phyloP scores from a whole-genome alignment of 208 protist species.

The Trypanosoma rangeli region DNA sequence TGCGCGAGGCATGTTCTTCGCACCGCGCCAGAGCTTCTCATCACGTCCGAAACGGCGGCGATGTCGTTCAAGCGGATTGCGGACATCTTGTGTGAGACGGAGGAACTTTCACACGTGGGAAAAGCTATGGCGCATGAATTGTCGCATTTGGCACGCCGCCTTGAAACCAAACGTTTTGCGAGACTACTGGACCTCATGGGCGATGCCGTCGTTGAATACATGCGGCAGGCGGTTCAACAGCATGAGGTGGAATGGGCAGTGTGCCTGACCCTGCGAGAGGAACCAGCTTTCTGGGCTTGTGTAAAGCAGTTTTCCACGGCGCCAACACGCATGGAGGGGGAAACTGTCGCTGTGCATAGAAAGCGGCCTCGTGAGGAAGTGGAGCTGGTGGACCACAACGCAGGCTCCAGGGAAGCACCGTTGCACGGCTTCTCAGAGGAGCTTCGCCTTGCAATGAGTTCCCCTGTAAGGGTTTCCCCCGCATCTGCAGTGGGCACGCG shows the following conservation, averaged over 20 bases:
- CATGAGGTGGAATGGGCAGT: conserved; percentile 4
- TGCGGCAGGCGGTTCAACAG: conserved; percentile 26
- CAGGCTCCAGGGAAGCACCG: not conserved
- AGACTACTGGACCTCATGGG: conserved; percentile 44
- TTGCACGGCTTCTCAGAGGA: conserved; percentile 13
- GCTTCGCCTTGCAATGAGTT: conserved; percentile 8
- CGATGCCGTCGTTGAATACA: conserved; percentile 44
- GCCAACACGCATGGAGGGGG: not conserved
- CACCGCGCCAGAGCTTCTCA: conserved; percentile 42
- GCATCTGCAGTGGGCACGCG: not conserved
- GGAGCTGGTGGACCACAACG: not conserved
- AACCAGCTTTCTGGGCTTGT: conserved; percentile 16
- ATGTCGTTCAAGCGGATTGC: conserved; percentile 39
- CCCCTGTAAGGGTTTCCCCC: not conserved
- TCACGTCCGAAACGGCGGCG: conserved; percentile 27
- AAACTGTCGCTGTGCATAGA: not conserved
- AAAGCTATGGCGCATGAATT: conserved; percentile 21
- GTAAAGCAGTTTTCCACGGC: conserved; percentile 8
- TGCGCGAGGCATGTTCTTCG: conserved; percentile 48
- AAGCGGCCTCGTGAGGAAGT: not conserved
- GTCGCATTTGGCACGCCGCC: conserved; percentile 14
- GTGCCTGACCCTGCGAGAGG: not conserved
- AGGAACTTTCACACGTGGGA: conserved; percentile 2
- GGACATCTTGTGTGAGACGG: conserved; percentile 20
- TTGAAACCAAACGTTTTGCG: conserved; percentile 30